A percentile compares a stretch with the other conserved stretches of the same genome.
These are phyloP conservation scores for Zoysia matrella DNA, from an alignment of 202 grass and related monocot species.

Conservation along the genomic window DNA sequence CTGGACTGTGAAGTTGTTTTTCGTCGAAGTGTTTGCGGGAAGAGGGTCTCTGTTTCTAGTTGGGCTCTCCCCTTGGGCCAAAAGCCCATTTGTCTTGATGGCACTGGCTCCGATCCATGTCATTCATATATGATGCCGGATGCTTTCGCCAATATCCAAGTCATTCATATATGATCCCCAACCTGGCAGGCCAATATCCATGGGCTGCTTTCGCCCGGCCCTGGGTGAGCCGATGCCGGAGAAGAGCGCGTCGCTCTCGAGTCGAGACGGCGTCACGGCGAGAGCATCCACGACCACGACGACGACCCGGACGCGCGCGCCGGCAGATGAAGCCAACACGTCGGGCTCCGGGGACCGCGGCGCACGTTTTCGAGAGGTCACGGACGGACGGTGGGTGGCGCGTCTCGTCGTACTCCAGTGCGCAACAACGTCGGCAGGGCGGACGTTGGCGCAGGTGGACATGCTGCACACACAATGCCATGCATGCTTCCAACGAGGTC, in stretches of 20 bases:
- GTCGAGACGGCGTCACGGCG: too few species aligned
- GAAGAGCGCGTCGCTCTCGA: too few species aligned
- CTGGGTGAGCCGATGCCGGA: too few species aligned
- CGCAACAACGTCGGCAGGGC: neutral
- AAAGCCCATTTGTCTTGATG: neutral
- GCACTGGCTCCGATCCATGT: too few species aligned
- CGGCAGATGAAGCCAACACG: neutral
- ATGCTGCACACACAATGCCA: too few species aligned
- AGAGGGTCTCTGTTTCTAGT: too few species aligned
- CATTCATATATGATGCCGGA: too few species aligned
- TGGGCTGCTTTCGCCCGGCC: too few species aligned
- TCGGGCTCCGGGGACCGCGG: neutral
- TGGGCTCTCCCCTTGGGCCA: neutral
- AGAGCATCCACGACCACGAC: too few species aligned
- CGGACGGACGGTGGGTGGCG: neutral
- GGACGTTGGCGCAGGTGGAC: neutral
- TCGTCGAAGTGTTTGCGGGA: neutral
- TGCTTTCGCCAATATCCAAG: too few species aligned
- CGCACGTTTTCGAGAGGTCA: neutral
- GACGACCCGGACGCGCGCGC: neutral
- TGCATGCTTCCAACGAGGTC: too few species aligned
- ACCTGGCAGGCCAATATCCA: neutral
- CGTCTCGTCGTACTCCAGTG: neutral
- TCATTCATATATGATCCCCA: neutral
- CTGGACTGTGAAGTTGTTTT: neutral